phyloP scores from a whole-genome alignment of 148 eudicot genomes.

The Vaccinium corymbosum region DNA sequence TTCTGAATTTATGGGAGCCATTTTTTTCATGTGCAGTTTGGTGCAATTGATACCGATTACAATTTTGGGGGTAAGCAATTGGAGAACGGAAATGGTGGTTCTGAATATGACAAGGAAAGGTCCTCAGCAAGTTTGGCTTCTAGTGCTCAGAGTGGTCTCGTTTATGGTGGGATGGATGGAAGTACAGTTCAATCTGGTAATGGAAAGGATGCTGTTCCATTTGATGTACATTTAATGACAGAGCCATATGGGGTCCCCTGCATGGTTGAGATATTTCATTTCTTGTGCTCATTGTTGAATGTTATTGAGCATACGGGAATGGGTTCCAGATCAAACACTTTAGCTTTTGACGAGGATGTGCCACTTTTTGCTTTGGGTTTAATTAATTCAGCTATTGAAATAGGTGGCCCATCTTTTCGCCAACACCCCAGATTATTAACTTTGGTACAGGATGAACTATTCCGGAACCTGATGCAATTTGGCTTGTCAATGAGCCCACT shows the following conservation, averaged over 20 bases:
- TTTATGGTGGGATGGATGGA: background rate
- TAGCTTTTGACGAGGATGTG: conserved; percentile 35
- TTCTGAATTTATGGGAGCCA: background rate
- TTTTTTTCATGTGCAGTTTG: conserved; percentile 14
- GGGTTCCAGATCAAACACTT: conserved; percentile 20
- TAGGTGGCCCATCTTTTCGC: conserved; percentile 27
- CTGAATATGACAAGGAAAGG: background rate
- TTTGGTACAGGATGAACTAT: conserved; percentile 32
- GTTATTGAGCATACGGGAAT: conserved; percentile 20
- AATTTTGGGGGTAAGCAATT: conserved; percentile 6
- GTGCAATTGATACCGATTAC: background rate
- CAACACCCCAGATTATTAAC: conserved; percentile 25
- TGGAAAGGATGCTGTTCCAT: conserved; percentile 13
- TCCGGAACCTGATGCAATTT: conserved; percentile 27
- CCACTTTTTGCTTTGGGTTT: conserved; percentile 34
- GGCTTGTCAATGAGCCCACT: conserved; percentile 30
- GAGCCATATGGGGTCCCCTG: conserved; percentile 31
- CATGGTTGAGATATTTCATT: conserved; percentile 35
- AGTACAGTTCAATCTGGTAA: background rate
- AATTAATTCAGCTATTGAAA: conserved; percentile 31
- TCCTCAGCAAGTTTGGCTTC: background rate
- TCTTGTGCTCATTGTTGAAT: conserved; percentile 28
- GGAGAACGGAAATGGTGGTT: conserved; percentile 8
- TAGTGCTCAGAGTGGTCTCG: background rate
- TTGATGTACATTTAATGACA: conserved; percentile 19